phyloP scores from a whole-genome alignment of 2,329 filamentous ascomycete genomes.

The Verticillium albo-atrum region DNA sequence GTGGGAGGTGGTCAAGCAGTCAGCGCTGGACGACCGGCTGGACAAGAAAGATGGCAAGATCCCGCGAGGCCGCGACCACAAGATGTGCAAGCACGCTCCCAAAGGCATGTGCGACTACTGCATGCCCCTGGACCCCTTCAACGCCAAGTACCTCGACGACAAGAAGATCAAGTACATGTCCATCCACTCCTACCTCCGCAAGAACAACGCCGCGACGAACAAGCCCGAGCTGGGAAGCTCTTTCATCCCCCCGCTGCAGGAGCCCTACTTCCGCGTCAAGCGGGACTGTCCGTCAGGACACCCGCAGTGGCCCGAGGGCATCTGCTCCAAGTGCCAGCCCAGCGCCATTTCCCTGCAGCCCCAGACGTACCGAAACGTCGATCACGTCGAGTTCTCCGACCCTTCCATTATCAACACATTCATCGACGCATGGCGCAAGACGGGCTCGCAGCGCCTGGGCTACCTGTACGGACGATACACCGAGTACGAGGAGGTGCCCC shows the following conservation, averaged over 20 bases:
- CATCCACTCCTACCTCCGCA: constrained; percentile 90
- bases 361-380: constrained; percentile 92
- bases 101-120: constrained; percentile 99
- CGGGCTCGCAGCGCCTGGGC: constrained; percentile 78
- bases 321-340: constrained; percentile 97
- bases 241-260: constrained; percentile 90
- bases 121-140: constrained; percentile 93
- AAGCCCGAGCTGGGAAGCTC: constrained; percentile 91
- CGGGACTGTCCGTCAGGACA: constrained; percentile 90
- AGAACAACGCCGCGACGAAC: constrained; percentile 94
- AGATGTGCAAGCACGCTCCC: constrained; percentile 92
- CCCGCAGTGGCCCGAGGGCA: constrained; percentile 89
- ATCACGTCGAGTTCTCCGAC: constrained; percentile 93
- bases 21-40: constrained; percentile 77
- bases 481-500: constrained; percentile 86
- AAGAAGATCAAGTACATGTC: constrained; percentile 99
- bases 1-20: constrained; percentile 90
- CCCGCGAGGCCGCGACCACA: constrained; percentile 63
- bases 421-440: constrained; percentile 86
- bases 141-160: constrained; percentile 80
- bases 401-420: constrained; percentile 83
- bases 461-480: constrained; percentile 89
- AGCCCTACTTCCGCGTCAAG: constrained; percentile 88
- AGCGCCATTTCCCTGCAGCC: constrained; percentile 94
- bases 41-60: constrained; percentile 93